These are phyloP conservation scores for Fusarium pseudonygamai DNA, from an alignment of 2,329 filamentous ascomycete species.

Conservation along the genomic window DNA sequence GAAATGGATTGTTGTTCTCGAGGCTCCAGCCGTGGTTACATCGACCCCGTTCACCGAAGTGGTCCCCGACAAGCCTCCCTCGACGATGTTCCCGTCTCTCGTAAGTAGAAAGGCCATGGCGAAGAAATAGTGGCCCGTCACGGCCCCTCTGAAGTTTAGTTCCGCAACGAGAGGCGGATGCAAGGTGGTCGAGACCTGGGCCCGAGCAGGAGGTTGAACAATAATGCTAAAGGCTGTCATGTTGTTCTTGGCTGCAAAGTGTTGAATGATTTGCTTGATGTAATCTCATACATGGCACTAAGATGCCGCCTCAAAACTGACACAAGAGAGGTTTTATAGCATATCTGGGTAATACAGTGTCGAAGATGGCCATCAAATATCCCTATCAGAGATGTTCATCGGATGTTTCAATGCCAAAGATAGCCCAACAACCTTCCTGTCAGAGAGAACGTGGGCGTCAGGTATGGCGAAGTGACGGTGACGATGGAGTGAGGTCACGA, in stretches of 20 bases:
- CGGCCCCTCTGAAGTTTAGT: slow-evolving; percentile 3
- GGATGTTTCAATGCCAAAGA: background rate
- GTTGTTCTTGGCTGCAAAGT: background rate
- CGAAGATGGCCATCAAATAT: background rate
- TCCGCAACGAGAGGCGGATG: slow-evolving; percentile 39
- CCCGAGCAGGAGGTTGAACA: slow-evolving; percentile 40
- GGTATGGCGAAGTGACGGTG: background rate
- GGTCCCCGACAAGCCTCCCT: slow-evolving; percentile 30
- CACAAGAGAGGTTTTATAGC: background rate
- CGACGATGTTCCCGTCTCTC: slow-evolving; percentile 24
- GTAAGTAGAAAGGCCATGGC: slow-evolving; percentile 41
- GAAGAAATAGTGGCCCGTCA: slow-evolving; percentile 37
- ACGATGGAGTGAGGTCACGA: background rate
- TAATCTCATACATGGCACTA: background rate
- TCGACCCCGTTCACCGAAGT: slow-evolving; percentile 31
- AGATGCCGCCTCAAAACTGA: slow-evolving; percentile 3
- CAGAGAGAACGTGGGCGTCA: background rate
- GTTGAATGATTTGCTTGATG: background rate
- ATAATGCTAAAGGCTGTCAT: slow-evolving; percentile 35
- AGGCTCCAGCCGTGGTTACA: slow-evolving; percentile 2
- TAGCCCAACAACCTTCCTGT: background rate
- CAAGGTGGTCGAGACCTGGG: slow-evolving; percentile 26
- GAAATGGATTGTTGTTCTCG: slow-evolving; percentile 33
- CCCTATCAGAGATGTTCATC: background rate
- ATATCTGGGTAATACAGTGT: slow-evolving; percentile 10